phyloP scores from a whole-genome alignment of 306 rosid species.

The Fragaria nilgerrensis region DNA sequence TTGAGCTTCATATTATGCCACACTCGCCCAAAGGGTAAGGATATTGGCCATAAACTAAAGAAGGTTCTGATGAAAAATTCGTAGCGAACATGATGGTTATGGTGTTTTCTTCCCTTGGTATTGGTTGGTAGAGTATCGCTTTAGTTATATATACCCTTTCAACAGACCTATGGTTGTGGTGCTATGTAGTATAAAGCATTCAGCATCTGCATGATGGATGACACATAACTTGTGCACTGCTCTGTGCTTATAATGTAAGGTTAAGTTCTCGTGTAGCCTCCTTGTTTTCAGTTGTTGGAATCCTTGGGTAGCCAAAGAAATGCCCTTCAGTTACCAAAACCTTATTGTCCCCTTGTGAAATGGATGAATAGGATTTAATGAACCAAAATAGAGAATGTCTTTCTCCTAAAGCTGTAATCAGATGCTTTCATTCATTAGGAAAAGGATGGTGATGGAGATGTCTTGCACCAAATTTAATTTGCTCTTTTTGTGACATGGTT shows the following conservation, averaged over 20 bases:
- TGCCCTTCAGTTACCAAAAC: neutral
- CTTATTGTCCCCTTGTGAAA: neutral
- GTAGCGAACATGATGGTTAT: neutral
- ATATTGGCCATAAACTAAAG: slow-evolving; percentile 16
- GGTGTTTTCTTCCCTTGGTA: neutral
- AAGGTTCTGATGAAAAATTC: slow-evolving; percentile 4
- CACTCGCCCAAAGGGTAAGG: slow-evolving; percentile 25
- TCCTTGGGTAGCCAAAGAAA: neutral
- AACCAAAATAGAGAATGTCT: neutral
- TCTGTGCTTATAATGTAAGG: neutral
- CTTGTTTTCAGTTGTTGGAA: neutral
- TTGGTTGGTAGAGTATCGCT: neutral
- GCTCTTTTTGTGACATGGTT: neutral
- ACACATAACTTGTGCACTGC: neutral
- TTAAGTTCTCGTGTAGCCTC: neutral
- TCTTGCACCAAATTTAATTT: neutral
- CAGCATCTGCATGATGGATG: neutral
- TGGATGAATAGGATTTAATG: neutral
- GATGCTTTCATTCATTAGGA: neutral
- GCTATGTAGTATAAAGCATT: neutral
- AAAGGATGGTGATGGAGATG: neutral
- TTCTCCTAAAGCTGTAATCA: slow-evolving; percentile 7
- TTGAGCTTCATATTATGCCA: slow-evolving; percentile 14
- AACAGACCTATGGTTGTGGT: slow-evolving; percentile 7
- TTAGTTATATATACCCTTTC: neutral